A percentile compares a stretch with the other conserved stretches of the same genome.
These are phyloP conservation scores for Aspergillus tubingensis DNA, from an alignment of 2,329 filamentous ascomycete genomes.

Conservation along the genomic window DNA sequence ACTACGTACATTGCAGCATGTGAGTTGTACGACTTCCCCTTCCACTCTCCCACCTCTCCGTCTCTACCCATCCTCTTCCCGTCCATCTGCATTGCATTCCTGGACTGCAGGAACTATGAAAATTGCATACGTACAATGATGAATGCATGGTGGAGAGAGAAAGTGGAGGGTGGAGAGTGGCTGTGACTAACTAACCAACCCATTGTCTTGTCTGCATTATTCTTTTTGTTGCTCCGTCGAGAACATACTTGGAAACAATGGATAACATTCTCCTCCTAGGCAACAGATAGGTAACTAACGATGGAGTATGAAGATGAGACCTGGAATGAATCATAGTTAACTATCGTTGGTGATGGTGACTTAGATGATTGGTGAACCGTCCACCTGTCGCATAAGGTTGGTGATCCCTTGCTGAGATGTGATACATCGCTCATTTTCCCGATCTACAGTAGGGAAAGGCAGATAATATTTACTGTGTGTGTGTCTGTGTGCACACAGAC, in stretches of 20 bases:
- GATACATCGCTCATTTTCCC: background rate
- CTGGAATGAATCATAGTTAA: background rate
- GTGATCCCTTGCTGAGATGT: background rate
- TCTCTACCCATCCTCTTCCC: background rate
- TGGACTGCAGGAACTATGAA: slow-evolving; percentile 1
- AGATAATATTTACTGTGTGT: background rate
- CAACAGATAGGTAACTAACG: background rate
- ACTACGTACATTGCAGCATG: background rate
- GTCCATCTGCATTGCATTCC: background rate
- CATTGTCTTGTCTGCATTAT: background rate
- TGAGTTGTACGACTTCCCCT: background rate
- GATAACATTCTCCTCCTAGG: background rate
- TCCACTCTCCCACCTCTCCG: too few relatives aligned
- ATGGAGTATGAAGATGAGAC: background rate
- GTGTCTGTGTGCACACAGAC: background rate
- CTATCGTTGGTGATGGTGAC: background rate
- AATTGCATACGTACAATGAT: background rate
- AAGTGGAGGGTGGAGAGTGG: background rate
- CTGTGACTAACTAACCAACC: background rate
- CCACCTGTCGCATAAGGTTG: background rate
- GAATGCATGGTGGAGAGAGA: background rate
- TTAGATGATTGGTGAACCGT: background rate
- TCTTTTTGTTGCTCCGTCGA: background rate
- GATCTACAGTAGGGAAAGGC: background rate
- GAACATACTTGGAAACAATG: background rate